Percentiles rank a stretch among this genome's conserved stretches.
phyloP scores from a whole-genome alignment of 2,329 filamentous ascomycete species.

The Atkinsonella hypoxylon region DNA sequence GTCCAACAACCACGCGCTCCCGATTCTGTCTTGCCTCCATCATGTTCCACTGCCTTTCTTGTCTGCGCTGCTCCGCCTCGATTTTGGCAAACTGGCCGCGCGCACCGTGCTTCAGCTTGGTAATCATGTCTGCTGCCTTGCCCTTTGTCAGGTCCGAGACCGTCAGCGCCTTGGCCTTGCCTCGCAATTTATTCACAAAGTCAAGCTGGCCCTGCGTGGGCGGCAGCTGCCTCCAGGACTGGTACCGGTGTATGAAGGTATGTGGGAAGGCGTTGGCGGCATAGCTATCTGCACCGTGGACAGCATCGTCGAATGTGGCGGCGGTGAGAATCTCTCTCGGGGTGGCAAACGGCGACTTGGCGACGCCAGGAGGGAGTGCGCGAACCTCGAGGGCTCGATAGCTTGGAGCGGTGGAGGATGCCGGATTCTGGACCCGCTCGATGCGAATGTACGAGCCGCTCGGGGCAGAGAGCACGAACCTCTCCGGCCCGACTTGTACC shows the following conservation, averaged over 20 bases:
- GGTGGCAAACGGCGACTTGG: conserved; percentile 51
- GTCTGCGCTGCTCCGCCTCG: conserved; percentile 39
- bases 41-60: conserved; percentile 24
- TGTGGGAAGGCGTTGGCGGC: conserved; percentile 54
- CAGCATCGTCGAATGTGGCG: conserved; percentile 57
- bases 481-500: conserved; percentile 63
- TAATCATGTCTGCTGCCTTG: conserved; percentile 80
- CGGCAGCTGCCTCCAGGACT: conserved; percentile 56
- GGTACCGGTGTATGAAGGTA: conserved; percentile 51
- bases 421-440: conserved; percentile 24
- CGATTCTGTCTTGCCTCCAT: conserved; percentile 29
- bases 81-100: conserved; percentile 46
- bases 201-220: conserved; percentile 56
- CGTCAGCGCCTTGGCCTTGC: conserved; percentile 39
- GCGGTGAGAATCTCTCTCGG: conserved; percentile 58
- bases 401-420: conserved; percentile 10
- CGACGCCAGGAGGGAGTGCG: conserved; percentile 28
- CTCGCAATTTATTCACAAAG: conserved; percentile 56
- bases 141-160: conserved; percentile 59
- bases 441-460: conserved; percentile 50
- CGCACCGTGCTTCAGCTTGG: conserved; percentile 77
- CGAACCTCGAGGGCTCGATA: conserved; percentile 38
- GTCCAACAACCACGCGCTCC: conserved; percentile 45
- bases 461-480: conserved; percentile 58
- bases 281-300: conserved; percentile 77